Base-by-base conservation (phyloP, 2,329 filamentous ascomycete genomes). In the Cyanodermella asteris region DNA sequence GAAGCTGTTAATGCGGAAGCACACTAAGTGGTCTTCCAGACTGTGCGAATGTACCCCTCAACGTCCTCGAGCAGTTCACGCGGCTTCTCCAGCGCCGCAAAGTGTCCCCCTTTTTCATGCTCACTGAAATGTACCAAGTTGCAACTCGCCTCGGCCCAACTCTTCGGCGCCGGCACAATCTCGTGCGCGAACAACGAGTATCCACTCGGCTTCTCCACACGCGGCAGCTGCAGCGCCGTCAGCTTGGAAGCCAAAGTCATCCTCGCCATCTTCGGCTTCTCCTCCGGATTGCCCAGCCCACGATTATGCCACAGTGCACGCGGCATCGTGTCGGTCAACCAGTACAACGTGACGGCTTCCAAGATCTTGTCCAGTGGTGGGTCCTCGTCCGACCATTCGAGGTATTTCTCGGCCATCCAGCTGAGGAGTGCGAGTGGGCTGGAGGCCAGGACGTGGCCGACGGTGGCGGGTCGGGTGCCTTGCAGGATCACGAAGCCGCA, bases 401-500 rank as follows among this genome's bases (percentile, higher is more conserved):
- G 40, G 28, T 61, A 59, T 38, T 66, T 67, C 34, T 67, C 63
- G 6, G 55, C 60, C 18, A 67, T 51, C 53, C 64, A 72, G 6
- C 58, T 51, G 4, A 72, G 49, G 14, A 70, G 37, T 0, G 62
- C 59, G 2, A 71, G 31, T 0, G 66, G 66, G 19, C 48, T 65
- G 4, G 55, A 45, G 4, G 53, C 46, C 2, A 72, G 41, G 0
- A 52, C 56, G 4, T 66, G 46, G 0, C 64, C 62, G 23, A 68
- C 59, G 0, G 66, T 72, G 0, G 52, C 47, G 0, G 65, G 58
- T 7, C 57, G 43, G 0, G 61, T 63, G 2, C 49, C 60, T 27
- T 71, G 65, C 37, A 60, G 51, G 0, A 49, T 23, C 0, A 52
- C 52, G 36, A 69, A 72, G 0, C 52, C 60, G 8, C 34, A 38